A percentile compares a stretch with the other conserved stretches of the same genome.
Conservation (phyloP, 495 filamentous ascomycete species). For the Zalerion maritima region DNA sequence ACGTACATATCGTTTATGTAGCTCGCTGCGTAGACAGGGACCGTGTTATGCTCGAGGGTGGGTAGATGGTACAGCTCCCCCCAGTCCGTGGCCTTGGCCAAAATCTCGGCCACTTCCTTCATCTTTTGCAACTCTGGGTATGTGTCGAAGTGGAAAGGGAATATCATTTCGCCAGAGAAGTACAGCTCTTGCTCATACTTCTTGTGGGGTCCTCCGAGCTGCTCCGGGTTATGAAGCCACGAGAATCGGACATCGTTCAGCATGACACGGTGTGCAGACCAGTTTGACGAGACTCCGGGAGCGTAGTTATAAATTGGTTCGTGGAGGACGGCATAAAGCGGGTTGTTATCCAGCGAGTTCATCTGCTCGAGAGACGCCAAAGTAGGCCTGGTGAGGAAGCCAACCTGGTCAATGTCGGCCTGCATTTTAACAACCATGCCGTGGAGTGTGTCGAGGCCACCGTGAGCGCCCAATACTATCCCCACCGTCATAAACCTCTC, state of each 20-base stretch:
- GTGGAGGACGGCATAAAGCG: constrained; percentile 77
- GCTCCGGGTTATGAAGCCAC: constrained; percentile 23
- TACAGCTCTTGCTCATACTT: constrained; percentile 35
- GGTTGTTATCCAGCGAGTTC: constrained; percentile 52
- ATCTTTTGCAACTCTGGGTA: constrained; percentile 57
- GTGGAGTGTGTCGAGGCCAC: constrained; percentile 55
- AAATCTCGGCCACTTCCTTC: constrained; percentile 46
- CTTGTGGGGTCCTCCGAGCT: constrained; percentile 14
- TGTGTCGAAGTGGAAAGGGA: constrained; percentile 62
- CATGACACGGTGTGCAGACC: constrained; percentile 34
- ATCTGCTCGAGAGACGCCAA: constrained; percentile 49
- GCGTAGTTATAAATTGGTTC: constrained; percentile 67
- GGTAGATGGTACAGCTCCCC: constrained; percentile 58
- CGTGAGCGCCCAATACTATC: constrained; percentile 60
- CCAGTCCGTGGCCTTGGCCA: constrained; percentile 58
- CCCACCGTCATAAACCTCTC: constrained; percentile 62
- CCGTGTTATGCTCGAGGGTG: constrained; percentile 59
- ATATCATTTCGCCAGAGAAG: constrained; percentile 92
- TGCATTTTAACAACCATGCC: constrained; percentile 52
- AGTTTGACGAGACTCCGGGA: constrained; percentile 26
- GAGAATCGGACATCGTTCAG: constrained; percentile 18
- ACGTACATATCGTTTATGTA: constrained; percentile 95
- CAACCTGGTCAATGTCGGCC: constrained; percentile 57
- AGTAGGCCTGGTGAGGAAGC: constrained; percentile 55
- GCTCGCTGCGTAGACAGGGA: constrained; percentile 78